Evolutionary conservation across 2,329 filamentous ascomycete species (phyloP).

Genomic region (Sporothrix brunneoviolacea): DNA sequence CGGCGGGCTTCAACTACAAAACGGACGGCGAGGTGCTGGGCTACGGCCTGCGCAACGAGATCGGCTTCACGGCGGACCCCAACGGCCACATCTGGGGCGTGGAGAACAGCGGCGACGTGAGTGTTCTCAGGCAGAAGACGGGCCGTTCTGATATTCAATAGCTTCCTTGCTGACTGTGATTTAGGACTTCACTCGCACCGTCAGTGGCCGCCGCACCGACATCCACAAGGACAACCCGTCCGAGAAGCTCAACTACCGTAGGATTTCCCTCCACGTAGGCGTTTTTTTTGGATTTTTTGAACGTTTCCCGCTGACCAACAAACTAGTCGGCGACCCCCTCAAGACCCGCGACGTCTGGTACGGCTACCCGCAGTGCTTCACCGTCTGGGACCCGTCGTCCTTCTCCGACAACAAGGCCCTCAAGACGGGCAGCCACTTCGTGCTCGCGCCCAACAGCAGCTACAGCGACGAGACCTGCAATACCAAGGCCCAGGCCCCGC

Average conservation of each 20-base stretch:
- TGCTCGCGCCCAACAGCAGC: conserved; percentile 28
- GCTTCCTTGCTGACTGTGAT: too few species aligned
- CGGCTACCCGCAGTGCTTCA: conserved; percentile 49
- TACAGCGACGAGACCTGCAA: conserved; percentile 32
- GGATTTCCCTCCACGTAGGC: too few species aligned
- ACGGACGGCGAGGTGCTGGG: conserved; percentile 33
- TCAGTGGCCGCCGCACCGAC: conserved; percentile 38
- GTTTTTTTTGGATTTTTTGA: too few species aligned
- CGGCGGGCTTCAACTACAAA: conserved; percentile 32
- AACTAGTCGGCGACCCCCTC: conserved; percentile 24
- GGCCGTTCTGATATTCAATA: too few species aligned
- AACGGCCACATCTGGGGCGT: conserved; percentile 44
- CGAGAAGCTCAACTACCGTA: conserved; percentile 58
- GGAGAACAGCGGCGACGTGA: conserved; percentile 41
- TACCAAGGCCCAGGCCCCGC: conserved; percentile 30
- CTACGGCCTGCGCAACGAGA: conserved; percentile 52
- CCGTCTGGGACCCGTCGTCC: conserved; percentile 24
- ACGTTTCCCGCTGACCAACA: not conserved
- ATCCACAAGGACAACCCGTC: conserved; percentile 57
- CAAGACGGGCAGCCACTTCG: conserved; percentile 33
- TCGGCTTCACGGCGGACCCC: conserved; percentile 50
- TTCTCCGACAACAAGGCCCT: conserved; percentile 20
- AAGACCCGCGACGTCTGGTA: conserved; percentile 24
- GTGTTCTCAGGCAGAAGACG: not conserved
- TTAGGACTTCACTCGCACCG: conserved; percentile 38